Evolutionary conservation across 768 basidiomycete species (phyloP), one percentile per base, ranked within the genome.

Genomic region (Termitomyces sp.): DNA sequence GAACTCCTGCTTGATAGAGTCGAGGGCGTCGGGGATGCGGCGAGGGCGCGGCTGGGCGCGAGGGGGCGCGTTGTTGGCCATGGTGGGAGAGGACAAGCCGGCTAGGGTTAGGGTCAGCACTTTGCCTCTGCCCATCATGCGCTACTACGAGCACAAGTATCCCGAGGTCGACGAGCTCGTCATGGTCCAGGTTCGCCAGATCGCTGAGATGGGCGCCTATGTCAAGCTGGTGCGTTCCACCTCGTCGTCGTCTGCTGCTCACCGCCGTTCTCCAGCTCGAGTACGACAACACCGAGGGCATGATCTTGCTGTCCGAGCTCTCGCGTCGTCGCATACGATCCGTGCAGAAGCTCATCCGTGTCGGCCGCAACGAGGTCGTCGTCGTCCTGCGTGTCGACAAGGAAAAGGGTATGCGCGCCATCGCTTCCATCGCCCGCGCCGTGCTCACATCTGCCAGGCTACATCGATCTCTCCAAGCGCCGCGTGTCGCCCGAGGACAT

Each of bases 181-280:
- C 73, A 98, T 98, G 96, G 97, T 99, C 13, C 95, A 98, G 70
- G 97, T 99, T 62, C 91, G 92, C 71, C 94, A 97, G 76, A 99
- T 99, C 66, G 93, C 94, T 53, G 96, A 99, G 73, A 99, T 98
- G 96, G 97, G 97, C 49, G 97, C 97, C 46, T 98, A 99, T 71
- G 97, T 99, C 62, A 98, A 98, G 69, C 80, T 99, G 65, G 95
- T 96, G 63, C 65, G 90, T 76, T 41, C 51, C n/a, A n/a, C n/a
- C n/a, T 30, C 20, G 13, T 28, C 52, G 35, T 30, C 30, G 26
- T 26, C 26, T 2, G 2, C 38, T 20, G 16, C 50, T 40, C 33
- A 53, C 35, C 59, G 13, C 52, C 20, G 22, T 35, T 33, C 1
- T 44, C 30, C 64, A 97, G 95, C 88, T 98, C 65, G 96, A 98